phyloP scores from a whole-genome alignment of 129 eudicot species.

The Flaveria brownii region DNA sequence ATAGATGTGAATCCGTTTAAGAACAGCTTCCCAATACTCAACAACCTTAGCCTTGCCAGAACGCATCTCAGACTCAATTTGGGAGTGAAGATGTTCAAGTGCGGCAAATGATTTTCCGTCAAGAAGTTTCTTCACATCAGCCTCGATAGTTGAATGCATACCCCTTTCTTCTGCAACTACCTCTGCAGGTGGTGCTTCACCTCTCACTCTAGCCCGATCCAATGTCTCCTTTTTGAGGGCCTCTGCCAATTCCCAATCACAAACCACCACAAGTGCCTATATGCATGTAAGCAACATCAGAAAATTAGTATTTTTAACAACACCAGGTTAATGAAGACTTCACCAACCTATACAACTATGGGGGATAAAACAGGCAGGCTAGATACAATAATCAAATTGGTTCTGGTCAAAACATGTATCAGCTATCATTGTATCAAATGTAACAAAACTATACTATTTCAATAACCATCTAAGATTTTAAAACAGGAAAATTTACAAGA shows the following conservation, averaged over 20 bases:
- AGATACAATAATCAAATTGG: neutral
- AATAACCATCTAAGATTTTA: neutral
- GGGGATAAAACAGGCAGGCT: neutral
- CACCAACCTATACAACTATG: neutral
- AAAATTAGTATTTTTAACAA: neutral
- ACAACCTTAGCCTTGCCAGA: slow-evolving; percentile 98
- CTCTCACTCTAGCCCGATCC: slow-evolving; percentile 97
- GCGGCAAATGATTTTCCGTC: slow-evolving; percentile 71
- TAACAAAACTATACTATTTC: neutral
- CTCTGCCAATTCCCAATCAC: slow-evolving; percentile 92
- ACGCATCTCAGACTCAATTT: slow-evolving; percentile 89
- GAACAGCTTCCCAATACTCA: slow-evolving; percentile 98
- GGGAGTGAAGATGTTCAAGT: slow-evolving; percentile 61
- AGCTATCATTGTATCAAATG: neutral
- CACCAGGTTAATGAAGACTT: neutral
- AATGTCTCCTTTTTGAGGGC: slow-evolving; percentile 79
- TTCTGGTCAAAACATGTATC: neutral
- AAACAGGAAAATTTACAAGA: neutral
- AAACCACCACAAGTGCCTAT: slow-evolving; percentile 92
- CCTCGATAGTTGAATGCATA: slow-evolving; percentile 79
- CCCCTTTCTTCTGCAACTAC: slow-evolving; percentile 94
- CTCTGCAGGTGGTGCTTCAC: slow-evolving; percentile 88
- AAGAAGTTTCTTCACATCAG: slow-evolving; percentile 72
- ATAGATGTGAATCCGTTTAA: slow-evolving; percentile 91
- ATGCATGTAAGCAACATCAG: neutral